A percentile compares a stretch with the other conserved stretches of the same genome.
Conservation (phyloP, 768 basidiomycete genomes). For the Mycena albidolilacea region DNA sequence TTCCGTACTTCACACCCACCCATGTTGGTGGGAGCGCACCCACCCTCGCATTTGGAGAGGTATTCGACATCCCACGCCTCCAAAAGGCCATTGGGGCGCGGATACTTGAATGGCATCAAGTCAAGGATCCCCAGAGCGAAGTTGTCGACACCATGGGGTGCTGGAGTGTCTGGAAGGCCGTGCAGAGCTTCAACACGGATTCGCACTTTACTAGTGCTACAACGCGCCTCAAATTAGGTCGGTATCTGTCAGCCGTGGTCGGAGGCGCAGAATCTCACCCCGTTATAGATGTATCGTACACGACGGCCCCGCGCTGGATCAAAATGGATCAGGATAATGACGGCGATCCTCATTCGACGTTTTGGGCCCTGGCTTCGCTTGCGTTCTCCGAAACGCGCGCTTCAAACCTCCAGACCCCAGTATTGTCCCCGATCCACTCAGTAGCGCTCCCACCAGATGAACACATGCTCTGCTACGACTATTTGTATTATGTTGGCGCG, state of each 20-base stretch:
- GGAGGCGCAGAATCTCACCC: not conserved
- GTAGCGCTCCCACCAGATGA: constrained; percentile 41
- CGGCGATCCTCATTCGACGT: constrained; percentile 41
- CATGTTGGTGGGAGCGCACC: constrained; percentile 48
- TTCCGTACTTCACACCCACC: constrained; percentile 54
- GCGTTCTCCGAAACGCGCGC: constrained; percentile 42
- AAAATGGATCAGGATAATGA: constrained; percentile 38
- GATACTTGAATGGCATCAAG: constrained; percentile 56
- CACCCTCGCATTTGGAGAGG: constrained; percentile 43
- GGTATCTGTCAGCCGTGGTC: not conserved
- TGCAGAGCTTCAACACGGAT: constrained; percentile 35
- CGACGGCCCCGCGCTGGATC: constrained; percentile 43
- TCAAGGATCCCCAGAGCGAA: constrained; percentile 50
- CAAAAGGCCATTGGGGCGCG: constrained; percentile 45
- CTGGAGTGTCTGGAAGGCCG: constrained; percentile 54
- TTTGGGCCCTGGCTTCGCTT: constrained; percentile 46
- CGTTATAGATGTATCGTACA: constrained; percentile 44
- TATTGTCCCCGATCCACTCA: constrained; percentile 41
- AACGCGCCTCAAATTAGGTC: constrained; percentile 38
- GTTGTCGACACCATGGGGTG: constrained; percentile 49
- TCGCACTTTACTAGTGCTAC: constrained; percentile 39
- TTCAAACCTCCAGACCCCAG: constrained; percentile 17
- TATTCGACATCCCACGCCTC: constrained; percentile 53
- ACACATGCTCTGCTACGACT: constrained; percentile 46
- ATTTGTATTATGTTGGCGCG: constrained; percentile 45